Percentiles rank a stretch among this genome's conserved stretches.
These are phyloP conservation scores for Aspergillus mulundensis DNA, from an alignment of 495 filamentous ascomycete species.

Conservation along the genomic window DNA sequence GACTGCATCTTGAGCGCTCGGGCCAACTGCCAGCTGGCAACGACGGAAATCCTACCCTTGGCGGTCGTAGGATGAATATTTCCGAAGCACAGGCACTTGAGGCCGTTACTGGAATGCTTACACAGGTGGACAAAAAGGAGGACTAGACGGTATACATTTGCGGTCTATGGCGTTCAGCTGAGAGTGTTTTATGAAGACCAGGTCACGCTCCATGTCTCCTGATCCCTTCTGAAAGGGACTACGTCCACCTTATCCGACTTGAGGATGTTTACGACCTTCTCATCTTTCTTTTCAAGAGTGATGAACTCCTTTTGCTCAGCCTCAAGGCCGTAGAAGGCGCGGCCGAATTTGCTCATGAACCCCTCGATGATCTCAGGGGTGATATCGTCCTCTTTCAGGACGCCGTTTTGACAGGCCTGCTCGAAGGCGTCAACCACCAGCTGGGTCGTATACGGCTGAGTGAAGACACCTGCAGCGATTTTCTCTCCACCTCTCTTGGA, in stretches of 20 bases:
- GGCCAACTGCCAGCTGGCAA: constrained; percentile 38
- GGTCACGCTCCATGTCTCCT: constrained; percentile 60
- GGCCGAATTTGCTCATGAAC: constrained; percentile 72
- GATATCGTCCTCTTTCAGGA: constrained; percentile 62
- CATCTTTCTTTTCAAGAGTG: constrained; percentile 56
- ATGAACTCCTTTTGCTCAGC: constrained; percentile 53
- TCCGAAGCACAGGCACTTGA: constrained; percentile 46
- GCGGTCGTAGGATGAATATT: constrained; percentile 39
- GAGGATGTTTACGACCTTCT: constrained; percentile 52
- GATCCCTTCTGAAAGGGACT: constrained; percentile 65
- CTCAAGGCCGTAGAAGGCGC: constrained; percentile 63
- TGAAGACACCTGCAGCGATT: constrained; percentile 83
- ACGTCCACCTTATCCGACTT: constrained; percentile 55
- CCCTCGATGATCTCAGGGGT: constrained; percentile 65
- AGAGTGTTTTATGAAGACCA: constrained; percentile 33
- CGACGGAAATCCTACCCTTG: constrained; percentile 35
- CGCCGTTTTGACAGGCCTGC: constrained; percentile 60
- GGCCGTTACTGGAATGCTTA: constrained; percentile 40
- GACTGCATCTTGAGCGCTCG: constrained; percentile 43
- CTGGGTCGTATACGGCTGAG: constrained; percentile 79
- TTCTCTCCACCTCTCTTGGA: constrained; percentile 65
- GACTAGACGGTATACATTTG: constrained; percentile 13
- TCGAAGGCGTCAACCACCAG: constrained; percentile 71
- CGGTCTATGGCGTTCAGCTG: background rate
- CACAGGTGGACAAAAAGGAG: constrained; percentile 25